Conservation (phyloP, 768 basidiomycete species). For the Krasilnikovozyma curviuscula region DNA sequence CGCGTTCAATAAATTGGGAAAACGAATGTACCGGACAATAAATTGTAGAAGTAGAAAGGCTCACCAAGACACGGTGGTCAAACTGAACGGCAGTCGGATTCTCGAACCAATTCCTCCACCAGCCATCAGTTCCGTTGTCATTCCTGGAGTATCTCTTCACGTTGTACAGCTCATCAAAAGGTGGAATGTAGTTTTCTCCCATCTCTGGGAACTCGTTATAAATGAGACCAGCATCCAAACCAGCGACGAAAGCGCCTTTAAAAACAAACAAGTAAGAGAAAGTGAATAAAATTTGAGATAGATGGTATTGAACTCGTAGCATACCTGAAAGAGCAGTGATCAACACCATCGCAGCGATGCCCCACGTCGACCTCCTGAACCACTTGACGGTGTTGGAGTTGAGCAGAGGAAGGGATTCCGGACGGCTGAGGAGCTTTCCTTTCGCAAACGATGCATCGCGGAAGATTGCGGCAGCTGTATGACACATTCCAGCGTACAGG, state of each 20-base stretch:
- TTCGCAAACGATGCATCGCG: constrained; percentile 50
- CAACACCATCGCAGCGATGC: constrained; percentile 59
- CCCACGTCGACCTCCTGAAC: constrained; percentile 42
- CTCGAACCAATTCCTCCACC: constrained; percentile 92
- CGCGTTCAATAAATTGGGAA: neutral
- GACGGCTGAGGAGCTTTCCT: neutral
- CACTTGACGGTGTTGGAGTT: constrained; percentile 28
- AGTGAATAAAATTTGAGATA: neutral
- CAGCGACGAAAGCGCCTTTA: constrained; percentile 90
- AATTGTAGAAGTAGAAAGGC: constrained; percentile 27
- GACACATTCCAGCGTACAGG: constrained; percentile 85
- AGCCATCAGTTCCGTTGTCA: constrained; percentile 51
- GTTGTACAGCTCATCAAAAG: constrained; percentile 61
- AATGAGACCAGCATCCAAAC: constrained; percentile 84
- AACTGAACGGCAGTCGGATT: constrained; percentile 97
- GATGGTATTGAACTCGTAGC: constrained; percentile 13
- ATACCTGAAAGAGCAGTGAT: constrained; percentile 79
- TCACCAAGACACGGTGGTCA: constrained; percentile 74
- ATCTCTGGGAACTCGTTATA: constrained; percentile 97
- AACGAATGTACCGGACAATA: neutral
- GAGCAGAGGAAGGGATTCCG: neutral
- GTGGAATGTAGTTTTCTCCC: constrained; percentile 72
- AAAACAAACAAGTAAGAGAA: neutral
- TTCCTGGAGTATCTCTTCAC: constrained; percentile 40
- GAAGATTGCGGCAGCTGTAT: constrained; percentile 50